These are phyloP conservation scores for Bjerkandera adusta DNA, from an alignment of 1,284 basidiomycete species.

Conservation along the genomic window DNA sequence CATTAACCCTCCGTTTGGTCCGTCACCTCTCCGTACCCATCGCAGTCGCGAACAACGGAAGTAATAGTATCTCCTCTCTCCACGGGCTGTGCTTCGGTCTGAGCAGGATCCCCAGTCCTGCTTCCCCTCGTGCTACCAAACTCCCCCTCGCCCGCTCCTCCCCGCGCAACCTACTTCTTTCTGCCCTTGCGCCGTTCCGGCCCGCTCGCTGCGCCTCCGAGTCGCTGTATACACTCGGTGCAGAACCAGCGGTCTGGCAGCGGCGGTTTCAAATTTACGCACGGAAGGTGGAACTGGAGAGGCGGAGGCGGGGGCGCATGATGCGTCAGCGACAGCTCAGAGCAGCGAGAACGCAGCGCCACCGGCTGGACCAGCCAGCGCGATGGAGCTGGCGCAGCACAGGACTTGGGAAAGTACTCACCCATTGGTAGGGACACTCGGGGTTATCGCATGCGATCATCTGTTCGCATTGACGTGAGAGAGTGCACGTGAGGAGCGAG, in stretches of 20 bases:
- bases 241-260: conserved; percentile 64
- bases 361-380: no score
- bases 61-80: neutral
- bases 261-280: conserved; percentile 57
- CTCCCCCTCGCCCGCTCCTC: no score
- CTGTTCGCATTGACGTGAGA: conserved; percentile 26
- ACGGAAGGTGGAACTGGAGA: no score
- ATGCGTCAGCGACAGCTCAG: neutral
- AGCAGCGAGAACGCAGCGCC: neutral
- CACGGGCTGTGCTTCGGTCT: neutral
- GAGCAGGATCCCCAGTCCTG: neutral
- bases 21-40: conserved; percentile 3
- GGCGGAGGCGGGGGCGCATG: neutral
- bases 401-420: conserved; percentile 38
- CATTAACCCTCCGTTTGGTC: conserved; percentile 11
- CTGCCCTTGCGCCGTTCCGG: conserved; percentile 28
- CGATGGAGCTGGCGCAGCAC: neutral
- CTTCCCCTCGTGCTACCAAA: neutral
- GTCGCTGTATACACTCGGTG: conserved; percentile 40
- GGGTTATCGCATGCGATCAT: conserved; percentile 73
- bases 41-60: neutral
- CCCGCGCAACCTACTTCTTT: no score
- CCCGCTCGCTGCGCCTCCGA: conserved; percentile 18
- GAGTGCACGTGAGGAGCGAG: neutral
- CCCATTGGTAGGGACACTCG: conserved; percentile 73